Evolutionary conservation across 768 basidiomycete genomes (phyloP), one percentile per base, ranked within the genome.

Genomic region (button mushroom (Agaricus bisporus)): DNA sequence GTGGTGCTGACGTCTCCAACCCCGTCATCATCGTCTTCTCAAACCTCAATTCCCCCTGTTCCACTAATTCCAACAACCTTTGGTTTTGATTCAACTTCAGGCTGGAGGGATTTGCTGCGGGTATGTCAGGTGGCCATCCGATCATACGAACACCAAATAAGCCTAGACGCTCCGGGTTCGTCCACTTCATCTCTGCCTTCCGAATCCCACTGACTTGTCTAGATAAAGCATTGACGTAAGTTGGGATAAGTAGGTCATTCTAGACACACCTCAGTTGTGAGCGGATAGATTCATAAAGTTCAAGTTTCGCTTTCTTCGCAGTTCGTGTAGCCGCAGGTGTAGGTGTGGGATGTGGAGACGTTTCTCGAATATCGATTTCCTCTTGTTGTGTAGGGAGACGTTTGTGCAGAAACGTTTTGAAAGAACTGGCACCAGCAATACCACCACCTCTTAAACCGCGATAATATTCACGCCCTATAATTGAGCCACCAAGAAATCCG

Each of bases 171-270:
- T 80, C 76, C 47, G 78, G 84, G 61, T 83, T 85, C 8, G 81
- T 80, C 85, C 85, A 87, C 63, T 82, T 86, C 85, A 87, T 87
- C 60, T 87, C 85, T 18, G 85, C 84, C 50, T 73, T 81, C 10
- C 80, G 81, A 17, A 80, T 65, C 7, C 83, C 83, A 58, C 80
- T 82, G 6, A 72, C 74, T 4, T 72, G 61, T 63, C 85, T 85
- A 54, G 15, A 46, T 11, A 22, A 22, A 22, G 22, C 1, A 22
- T 22, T 29, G 17, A 22, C 20, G 42, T 50, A 11, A 48, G 22
- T 22, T 22, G 22, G 22, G 22, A 22, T 22, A 22, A 22, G 22
- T 22, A 22, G 22, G 22, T 22, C 22, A 22, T 22, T 22, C 22
- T 1, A 22, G 4, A 22, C 59, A 57, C 49, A 84, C 83, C 83